These are phyloP conservation scores for Aspergillus oerlinghausenensis DNA, from an alignment of 2,329 filamentous ascomycete species.

Conservation along the genomic window DNA sequence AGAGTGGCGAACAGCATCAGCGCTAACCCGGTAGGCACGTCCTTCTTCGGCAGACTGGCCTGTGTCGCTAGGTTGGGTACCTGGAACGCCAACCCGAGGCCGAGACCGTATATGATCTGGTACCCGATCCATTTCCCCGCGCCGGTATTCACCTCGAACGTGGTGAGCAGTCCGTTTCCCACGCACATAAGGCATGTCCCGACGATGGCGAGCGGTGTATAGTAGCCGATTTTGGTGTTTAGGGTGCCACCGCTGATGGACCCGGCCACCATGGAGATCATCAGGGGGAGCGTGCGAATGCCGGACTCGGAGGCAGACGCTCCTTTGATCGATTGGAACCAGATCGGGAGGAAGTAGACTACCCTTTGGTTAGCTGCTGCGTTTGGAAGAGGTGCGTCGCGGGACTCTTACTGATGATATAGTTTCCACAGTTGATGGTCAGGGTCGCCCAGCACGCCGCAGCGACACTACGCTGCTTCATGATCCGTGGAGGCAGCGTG, in stretches of 20 bases:
- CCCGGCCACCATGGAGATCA: constrained; percentile 29
- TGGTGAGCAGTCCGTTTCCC: constrained; percentile 31
- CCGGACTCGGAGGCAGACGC: constrained; percentile 34
- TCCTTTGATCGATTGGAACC: constrained; percentile 15
- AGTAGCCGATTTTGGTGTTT: constrained; percentile 22
- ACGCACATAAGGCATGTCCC: constrained; percentile 11
- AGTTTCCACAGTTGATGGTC: constrained; percentile 5
- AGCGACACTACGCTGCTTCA: constrained; percentile 4
- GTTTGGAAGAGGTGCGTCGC: background rate
- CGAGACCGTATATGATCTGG: constrained; percentile 30
- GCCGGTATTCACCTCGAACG: constrained; percentile 22
- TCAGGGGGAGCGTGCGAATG: constrained; percentile 40
- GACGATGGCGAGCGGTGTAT: constrained; percentile 23
- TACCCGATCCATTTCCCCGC: constrained; percentile 36
- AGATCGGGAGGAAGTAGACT: constrained; percentile 6
- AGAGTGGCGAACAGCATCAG: constrained; percentile 34
- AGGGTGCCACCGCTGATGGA: constrained; percentile 23
- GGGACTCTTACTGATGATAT: background rate
- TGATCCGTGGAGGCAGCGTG: constrained; percentile 7
- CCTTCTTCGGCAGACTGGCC: constrained; percentile 25
- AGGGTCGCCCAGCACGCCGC: constrained; percentile 6
- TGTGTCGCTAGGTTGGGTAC: constrained; percentile 32
- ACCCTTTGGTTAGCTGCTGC: background rate
- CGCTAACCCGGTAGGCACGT: constrained; percentile 32
- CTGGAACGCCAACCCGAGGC: constrained; percentile 31